phyloP scores from a whole-genome alignment of 179 eudicot genomes.

The Spinacia oleracea region DNA sequence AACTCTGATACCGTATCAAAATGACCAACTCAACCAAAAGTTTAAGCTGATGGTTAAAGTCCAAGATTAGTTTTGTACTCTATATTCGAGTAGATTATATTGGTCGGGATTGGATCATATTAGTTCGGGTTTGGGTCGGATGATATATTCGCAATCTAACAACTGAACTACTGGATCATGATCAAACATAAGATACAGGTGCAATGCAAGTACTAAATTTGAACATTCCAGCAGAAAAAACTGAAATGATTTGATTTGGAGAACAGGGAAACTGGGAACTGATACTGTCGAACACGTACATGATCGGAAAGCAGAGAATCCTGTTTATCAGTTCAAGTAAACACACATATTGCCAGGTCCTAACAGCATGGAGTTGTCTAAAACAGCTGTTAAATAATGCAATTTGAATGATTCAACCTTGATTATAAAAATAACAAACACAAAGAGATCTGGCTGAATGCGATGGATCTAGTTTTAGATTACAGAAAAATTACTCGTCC shows the following conservation, averaged over 20 bases:
- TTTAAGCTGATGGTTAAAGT: too few relatives aligned
- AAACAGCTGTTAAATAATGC: slow-evolving; percentile 31
- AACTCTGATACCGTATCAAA: too few relatives aligned
- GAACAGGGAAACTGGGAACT: slow-evolving; percentile 12
- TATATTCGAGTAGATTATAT: too few relatives aligned
- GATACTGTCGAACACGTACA: slow-evolving; percentile 25
- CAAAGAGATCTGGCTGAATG: slow-evolving; percentile 27
- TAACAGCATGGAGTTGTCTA: slow-evolving; percentile 36
- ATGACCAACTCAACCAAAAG: too few relatives aligned
- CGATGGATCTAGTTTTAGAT: slow-evolving; percentile 30
- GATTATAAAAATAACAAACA: slow-evolving; percentile 4
- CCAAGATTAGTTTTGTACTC: too few relatives aligned
- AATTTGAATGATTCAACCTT: slow-evolving; percentile 23
- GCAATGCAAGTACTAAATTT: slow-evolving; percentile 8
- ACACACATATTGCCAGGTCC: slow-evolving; percentile 32
- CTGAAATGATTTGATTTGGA: slow-evolving; percentile 17
- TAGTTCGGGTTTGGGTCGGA: too few relatives aligned
- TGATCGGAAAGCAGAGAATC: slow-evolving; percentile 22
- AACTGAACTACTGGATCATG: not conserved
- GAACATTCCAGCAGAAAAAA: not conserved
- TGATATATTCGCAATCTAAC: not conserved
- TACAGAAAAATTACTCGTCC: slow-evolving; percentile 17
- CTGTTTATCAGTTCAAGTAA: slow-evolving; percentile 22
- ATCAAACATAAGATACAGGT: slow-evolving; percentile 1
- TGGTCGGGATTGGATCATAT: too few relatives aligned